A percentile compares a stretch with the other conserved stretches of the same genome.
Conservation (phyloP, 768 basidiomycete species). For the Termitomyces sp. region DNA sequence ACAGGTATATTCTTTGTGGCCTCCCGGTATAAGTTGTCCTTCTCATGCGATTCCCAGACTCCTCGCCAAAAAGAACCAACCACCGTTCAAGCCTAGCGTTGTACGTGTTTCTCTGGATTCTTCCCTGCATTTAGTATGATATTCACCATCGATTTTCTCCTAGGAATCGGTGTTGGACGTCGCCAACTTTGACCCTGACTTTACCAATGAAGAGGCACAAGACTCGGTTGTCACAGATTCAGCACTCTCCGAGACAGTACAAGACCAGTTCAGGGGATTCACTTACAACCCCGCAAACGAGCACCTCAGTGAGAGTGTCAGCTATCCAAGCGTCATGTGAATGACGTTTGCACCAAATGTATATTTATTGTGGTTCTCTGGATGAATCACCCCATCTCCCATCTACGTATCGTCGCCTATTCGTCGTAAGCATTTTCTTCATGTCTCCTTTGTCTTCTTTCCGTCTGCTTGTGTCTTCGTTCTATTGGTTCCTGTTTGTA, state of each 20-base stretch:
- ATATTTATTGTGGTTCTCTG: conserved; percentile 3
- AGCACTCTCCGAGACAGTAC: conserved; percentile 89
- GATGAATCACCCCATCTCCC: not conserved
- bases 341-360: not conserved
- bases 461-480: not conserved
- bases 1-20: conserved; percentile 39
- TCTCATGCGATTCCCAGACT: conserved; percentile 37
- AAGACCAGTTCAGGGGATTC: conserved; percentile 92
- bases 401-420: not conserved
- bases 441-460: not conserved
- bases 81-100: conserved; percentile 96
- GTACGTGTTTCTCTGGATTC: conserved; percentile 39
- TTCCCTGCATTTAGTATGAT: not conserved
- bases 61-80: conserved; percentile 91
- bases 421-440: not conserved
- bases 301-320: conserved; percentile 81
- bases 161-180: conserved; percentile 92
- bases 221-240: conserved; percentile 97
- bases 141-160: conserved; percentile 2
- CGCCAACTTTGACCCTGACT: conserved; percentile 96
- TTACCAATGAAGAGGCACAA: conserved; percentile 90
- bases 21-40: not conserved
- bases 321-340: conserved; percentile 44
- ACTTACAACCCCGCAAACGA: conserved; percentile 85
- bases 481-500: not conserved